Percentiles rank a stretch among this genome's conserved stretches.
Evolutionary conservation across 2,329 filamentous ascomycete genomes (phyloP).

Genomic region (Cytospora mali): DNA sequence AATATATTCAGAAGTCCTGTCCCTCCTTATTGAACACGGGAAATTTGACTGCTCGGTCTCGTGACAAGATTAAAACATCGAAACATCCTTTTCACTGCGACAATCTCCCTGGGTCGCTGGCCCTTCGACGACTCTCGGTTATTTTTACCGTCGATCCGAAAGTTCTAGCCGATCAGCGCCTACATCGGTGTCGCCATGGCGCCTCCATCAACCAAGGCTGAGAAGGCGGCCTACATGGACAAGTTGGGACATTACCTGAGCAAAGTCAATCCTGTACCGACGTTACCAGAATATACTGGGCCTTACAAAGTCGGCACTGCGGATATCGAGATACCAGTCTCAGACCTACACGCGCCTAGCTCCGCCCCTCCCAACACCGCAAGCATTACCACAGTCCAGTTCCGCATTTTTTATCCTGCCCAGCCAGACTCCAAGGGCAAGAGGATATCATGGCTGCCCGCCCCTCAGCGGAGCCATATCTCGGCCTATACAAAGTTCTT

Average conservation of each 20-base stretch:
- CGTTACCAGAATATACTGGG: conserved; percentile 75
- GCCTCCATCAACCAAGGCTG: conserved; percentile 16
- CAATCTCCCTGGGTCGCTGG: not conserved
- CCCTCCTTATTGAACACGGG: not conserved
- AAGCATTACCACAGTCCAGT: conserved; percentile 72
- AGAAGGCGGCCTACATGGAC: conserved; percentile 27
- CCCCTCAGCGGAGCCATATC: conserved; percentile 73
- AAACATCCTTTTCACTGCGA: not conserved
- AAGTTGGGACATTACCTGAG: conserved; percentile 54
- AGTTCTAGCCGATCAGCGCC: not conserved
- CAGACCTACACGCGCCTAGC: conserved; percentile 58
- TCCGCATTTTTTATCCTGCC: conserved; percentile 81
- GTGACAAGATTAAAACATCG: not conserved
- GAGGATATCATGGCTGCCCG: conserved; percentile 74
- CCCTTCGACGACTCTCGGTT: not conserved
- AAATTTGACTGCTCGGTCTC: not conserved
- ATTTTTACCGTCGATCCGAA: not conserved
- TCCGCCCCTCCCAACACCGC: conserved; percentile 55
- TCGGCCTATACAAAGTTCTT: conserved; percentile 77
- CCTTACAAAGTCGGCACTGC: conserved; percentile 78
- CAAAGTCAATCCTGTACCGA: conserved; percentile 67
- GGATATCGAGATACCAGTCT: conserved; percentile 77
- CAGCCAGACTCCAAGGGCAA: conserved; percentile 54
- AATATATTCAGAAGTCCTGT: not conserved
- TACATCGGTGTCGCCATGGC: conserved; percentile 5